A percentile compares a stretch with the other conserved stretches of the same genome.
phyloP scores from a whole-genome alignment of 2,329 filamentous ascomycete genomes.

The Trichoderma sp. region DNA sequence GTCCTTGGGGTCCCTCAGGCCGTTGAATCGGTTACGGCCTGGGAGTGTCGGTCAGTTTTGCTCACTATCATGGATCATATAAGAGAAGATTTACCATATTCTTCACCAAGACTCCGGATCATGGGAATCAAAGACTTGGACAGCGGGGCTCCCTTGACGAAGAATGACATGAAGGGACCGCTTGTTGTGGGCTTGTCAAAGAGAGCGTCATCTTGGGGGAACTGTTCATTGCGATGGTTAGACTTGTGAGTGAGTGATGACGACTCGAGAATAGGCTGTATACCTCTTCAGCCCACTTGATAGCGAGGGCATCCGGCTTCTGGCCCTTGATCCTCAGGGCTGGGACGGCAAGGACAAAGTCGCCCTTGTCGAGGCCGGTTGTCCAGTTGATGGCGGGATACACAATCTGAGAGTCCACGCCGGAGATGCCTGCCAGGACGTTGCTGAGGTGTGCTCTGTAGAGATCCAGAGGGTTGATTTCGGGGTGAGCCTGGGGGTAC shows the following conservation, averaged over 20 bases:
- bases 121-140: constrained; percentile 67
- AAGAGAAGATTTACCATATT: constrained; percentile 46
- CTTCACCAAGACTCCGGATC: constrained; percentile 62
- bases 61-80: not conserved
- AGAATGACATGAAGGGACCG: constrained; percentile 76
- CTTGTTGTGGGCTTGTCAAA: constrained; percentile 69
- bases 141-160: constrained; percentile 72
- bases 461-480: constrained; percentile 75
- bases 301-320: constrained; percentile 64
- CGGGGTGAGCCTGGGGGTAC: constrained; percentile 50
- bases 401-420: constrained; percentile 70
- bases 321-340: constrained; percentile 76
- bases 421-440: constrained; percentile 67
- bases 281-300: constrained; percentile 65
- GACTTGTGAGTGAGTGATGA: not conserved
- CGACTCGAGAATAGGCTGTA: not conserved
- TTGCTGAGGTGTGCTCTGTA: constrained; percentile 77
- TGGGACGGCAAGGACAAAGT: constrained; percentile 75
- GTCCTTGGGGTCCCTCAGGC: constrained; percentile 63
- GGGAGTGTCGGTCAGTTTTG: not conserved
- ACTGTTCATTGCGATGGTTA: constrained; percentile 48
- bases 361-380: constrained; percentile 76
- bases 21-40: constrained; percentile 45
- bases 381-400: constrained; percentile 80
- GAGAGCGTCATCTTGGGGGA: constrained; percentile 73